Evolutionary conservation across 169 alveolate genomes (phyloP), one percentile per base, ranked within the genome.

Genomic region (Ichthyophthirius multifiliis): DNA sequence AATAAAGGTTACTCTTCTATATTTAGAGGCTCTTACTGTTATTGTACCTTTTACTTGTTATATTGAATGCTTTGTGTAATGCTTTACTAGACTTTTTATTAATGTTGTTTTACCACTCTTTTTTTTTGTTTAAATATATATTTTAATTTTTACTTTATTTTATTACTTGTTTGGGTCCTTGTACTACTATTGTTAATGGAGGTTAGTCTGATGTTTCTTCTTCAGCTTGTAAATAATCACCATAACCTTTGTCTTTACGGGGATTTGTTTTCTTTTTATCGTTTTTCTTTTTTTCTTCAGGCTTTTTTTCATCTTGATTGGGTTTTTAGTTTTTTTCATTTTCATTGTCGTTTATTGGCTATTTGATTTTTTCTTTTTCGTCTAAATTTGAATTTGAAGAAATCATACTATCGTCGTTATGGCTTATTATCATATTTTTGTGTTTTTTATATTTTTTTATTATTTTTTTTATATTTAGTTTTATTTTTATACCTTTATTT

Each of bases 31-130:
- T 77, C 98, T 98, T 64, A 99, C 86, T 2, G 99, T 98, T 41
- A 99, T 95, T 47, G 99, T 95, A 4, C 99, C 99, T 15, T 83
- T 83, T 23, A 88, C 76, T 62, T 76, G 83, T 45, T 76, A 47
- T 15, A 93, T 83, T 15, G 88, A 91, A 74, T 95, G 96, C 83
- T 92, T 96, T 16, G 99, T 96, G 89, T 97, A 99, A 86, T 97
- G 98, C 83, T 96, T 95, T 30, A 98, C 99, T 43, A 99, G 88
- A 5, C 99, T 98, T 83, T 97, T 98, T 34, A 99, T 97, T 34
- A 99, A 87, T 16, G 99, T 98, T 20, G 99, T 90, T 90, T 99
- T 99, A 3, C 99, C 99, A 76, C 94, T 35, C 39, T 74, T 45
- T 46, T 78, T 64, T 55, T 41, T 5, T 3, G 9, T 37, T 1